Conservation (phyloP, 352 stramenopile species). For the Phytopythium litorale region DNA sequence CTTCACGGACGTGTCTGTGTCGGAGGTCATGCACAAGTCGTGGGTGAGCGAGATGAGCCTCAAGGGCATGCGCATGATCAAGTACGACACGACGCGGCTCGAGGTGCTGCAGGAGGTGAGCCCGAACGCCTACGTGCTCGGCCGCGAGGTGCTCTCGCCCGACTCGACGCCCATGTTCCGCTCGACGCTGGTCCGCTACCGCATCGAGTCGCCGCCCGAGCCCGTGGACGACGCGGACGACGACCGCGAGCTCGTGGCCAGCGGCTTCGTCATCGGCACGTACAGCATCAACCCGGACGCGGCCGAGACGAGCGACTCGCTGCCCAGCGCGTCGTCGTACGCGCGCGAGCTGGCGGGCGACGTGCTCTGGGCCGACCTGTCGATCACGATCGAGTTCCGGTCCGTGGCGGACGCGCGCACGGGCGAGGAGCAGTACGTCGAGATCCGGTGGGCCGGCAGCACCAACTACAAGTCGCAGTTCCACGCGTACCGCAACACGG, state of each 20-base stretch:
- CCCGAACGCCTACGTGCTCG: constrained; percentile 20
- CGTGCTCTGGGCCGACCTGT: constrained; percentile 20
- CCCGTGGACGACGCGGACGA: background rate
- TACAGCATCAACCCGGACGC: constrained; percentile 10
- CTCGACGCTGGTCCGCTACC: constrained; percentile 28
- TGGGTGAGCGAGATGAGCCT: constrained; percentile 25
- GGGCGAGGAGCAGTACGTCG: constrained; percentile 10
- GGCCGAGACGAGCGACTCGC: background rate
- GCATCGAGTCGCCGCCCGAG: constrained; percentile 16
- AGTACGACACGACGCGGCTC: constrained; percentile 20
- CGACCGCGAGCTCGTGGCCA: background rate
- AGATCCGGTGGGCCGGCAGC: constrained; percentile 22
- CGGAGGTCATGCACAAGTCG: constrained; percentile 24
- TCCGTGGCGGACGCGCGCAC: constrained; percentile 9
- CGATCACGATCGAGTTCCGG: constrained; percentile 22
- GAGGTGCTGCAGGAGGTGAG: constrained; percentile 26
- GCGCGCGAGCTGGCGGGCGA: constrained; percentile 24
- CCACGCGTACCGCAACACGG: constrained; percentile 20
- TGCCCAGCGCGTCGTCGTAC: constrained; percentile 17
- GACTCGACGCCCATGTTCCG: constrained; percentile 23
- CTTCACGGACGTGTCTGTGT: constrained; percentile 21
- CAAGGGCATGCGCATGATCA: constrained; percentile 22
- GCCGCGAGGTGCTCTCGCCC: constrained; percentile 31
- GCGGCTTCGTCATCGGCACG: constrained; percentile 8
- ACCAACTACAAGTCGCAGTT: constrained; percentile 25